A percentile compares a stretch with the other conserved stretches of the same genome.
phyloP scores from a whole-genome alignment of 1,139 yeast genomes.

The Diutina rugosa region DNA sequence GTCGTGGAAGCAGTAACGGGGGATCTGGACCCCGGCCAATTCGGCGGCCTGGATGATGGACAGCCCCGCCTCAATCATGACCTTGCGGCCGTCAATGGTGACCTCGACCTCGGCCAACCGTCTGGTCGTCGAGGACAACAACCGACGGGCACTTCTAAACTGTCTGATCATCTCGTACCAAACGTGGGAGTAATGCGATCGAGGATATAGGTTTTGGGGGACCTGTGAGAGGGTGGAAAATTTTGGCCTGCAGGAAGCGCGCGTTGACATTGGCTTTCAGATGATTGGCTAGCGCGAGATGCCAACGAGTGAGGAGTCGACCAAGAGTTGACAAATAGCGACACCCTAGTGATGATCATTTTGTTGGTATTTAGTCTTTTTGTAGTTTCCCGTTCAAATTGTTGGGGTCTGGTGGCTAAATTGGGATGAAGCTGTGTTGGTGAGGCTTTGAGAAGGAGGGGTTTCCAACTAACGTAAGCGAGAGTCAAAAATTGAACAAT shows the following conservation, averaged over 20 bases:
- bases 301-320: background rate
- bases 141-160: conserved; percentile 2
- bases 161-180: conserved; percentile 1
- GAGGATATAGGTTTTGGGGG: background rate
- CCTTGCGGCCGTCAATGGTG: conserved; percentile 68
- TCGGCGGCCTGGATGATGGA: conserved; percentile 88
- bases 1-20: conserved; percentile 87
- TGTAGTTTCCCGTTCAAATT: too few species aligned
- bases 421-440: too few species aligned
- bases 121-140: background rate
- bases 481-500: too few species aligned
- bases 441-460: too few species aligned
- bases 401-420: too few species aligned
- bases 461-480: too few species aligned
- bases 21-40: conserved; percentile 79
- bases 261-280: background rate
- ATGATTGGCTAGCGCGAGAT: background rate
- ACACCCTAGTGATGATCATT: too few species aligned
- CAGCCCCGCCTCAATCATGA: conserved; percentile 74
- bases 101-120: conserved; percentile 49
- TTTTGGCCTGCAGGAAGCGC: background rate
- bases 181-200: background rate
- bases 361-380: too few species aligned
- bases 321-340: background rate
- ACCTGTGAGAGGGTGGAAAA: background rate